Conservation (phyloP, 345 rosid genomes). For the Eucalyptus rudis region DNA sequence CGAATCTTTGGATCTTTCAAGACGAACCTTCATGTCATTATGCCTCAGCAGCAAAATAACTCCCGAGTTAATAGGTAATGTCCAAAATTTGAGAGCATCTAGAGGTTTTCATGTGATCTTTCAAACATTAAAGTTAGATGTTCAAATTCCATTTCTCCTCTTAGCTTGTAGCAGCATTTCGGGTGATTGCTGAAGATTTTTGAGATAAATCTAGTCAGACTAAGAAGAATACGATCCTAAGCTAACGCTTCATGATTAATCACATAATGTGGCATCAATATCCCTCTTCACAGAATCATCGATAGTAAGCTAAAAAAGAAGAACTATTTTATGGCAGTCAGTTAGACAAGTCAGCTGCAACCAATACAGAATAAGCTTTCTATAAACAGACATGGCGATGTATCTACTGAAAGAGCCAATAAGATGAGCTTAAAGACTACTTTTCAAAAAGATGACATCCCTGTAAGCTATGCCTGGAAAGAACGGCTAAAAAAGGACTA, state of each 20-base stretch:
- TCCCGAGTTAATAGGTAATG: not conserved
- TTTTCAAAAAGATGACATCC: not conserved
- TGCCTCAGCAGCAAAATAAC: not conserved
- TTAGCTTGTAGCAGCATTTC: not conserved
- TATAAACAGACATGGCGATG: not conserved
- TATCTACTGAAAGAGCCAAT: not conserved
- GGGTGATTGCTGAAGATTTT: not conserved
- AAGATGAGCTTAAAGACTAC: not conserved
- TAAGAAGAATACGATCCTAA: not conserved
- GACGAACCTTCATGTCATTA: not conserved
- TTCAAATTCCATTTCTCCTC: not conserved
- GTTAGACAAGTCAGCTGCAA: not conserved
- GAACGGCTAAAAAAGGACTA: not conserved
- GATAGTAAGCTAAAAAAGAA: not conserved
- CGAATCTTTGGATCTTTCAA: not conserved
- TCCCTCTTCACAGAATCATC: not conserved
- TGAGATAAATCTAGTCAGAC: not conserved
- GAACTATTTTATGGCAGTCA: not conserved
- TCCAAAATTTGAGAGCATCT: not conserved
- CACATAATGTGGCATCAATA: not conserved
- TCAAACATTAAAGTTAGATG: not conserved
- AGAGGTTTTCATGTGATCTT: not conserved
- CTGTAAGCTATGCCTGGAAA: not conserved
- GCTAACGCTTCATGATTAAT: not conserved
- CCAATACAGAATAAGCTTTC: not conserved